Evolutionary conservation across 805 yeast species (phyloP).

Genomic region (Cyberlindnera petersonii): DNA sequence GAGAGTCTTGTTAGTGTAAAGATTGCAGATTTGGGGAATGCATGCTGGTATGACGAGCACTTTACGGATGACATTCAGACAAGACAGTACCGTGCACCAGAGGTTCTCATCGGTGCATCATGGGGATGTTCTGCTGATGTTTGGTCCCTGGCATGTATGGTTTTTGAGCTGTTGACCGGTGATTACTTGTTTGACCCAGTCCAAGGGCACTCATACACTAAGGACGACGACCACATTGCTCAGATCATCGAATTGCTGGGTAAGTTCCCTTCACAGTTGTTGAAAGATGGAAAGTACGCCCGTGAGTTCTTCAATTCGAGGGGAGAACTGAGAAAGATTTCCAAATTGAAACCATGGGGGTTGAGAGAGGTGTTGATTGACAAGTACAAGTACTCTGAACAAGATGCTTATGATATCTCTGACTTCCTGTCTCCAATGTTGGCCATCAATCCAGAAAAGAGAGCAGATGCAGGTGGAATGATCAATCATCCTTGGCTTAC

Average conservation of each 20-base stretch:
- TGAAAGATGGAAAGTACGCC: slow-evolving; percentile 59
- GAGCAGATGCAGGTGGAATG: slow-evolving; percentile 97
- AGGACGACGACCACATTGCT: slow-evolving; percentile 95
- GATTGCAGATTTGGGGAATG: slow-evolving; percentile 83
- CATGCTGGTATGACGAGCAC: slow-evolving; percentile 65
- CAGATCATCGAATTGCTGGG: slow-evolving; percentile 87
- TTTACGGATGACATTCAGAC: slow-evolving; percentile 71
- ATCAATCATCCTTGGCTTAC: slow-evolving; percentile 79
- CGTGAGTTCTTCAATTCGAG: slow-evolving; percentile 59
- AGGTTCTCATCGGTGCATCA: slow-evolving; percentile 67
- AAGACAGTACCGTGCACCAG: slow-evolving; percentile 81
- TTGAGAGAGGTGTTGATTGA: slow-evolving; percentile 75
- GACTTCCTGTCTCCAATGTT: slow-evolving; percentile 85
- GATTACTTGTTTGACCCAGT: slow-evolving; percentile 90
- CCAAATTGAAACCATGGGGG: slow-evolving; percentile 86
- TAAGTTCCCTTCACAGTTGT: slow-evolving; percentile 53
- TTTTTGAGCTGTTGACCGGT: slow-evolving; percentile 89
- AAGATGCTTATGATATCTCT: slow-evolving; percentile 68
- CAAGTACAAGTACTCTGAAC: slow-evolving; percentile 70
- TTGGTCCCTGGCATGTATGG: slow-evolving; percentile 93
- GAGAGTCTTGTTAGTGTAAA: slow-evolving; percentile 66
- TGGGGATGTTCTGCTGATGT: slow-evolving; percentile 97
- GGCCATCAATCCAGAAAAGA: slow-evolving; percentile 63
- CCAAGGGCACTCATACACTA: slow-evolving; percentile 67
- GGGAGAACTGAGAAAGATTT: slow-evolving; percentile 73